Percentiles rank a stretch among this genome's conserved stretches.
These are phyloP conservation scores for Lentinula boryana DNA, from an alignment of 768 basidiomycete species.

Conservation along the genomic window DNA sequence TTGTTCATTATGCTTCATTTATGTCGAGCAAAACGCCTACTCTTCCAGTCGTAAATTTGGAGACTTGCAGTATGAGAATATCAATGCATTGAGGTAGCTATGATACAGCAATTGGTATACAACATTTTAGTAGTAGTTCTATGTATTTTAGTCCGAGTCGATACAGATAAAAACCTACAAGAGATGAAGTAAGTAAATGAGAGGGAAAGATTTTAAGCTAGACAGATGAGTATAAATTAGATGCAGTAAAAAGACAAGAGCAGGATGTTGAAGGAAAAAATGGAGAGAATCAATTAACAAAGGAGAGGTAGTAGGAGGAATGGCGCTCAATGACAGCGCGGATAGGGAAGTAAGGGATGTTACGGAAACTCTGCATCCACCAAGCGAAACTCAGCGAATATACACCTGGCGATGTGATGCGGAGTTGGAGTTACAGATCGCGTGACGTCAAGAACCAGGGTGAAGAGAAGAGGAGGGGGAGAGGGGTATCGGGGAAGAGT, in stretches of 20 bases:
- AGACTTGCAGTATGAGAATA: not conserved
- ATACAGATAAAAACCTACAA: no score
- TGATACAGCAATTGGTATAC: not conserved
- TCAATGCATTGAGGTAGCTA: not conserved
- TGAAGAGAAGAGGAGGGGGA: not conserved
- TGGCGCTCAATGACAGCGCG: not conserved
- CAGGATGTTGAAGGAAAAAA: not conserved
- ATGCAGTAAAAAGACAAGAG: not conserved
- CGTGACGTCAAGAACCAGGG: not conserved
- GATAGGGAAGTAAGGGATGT: not conserved
- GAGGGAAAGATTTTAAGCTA: not conserved
- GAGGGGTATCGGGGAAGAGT: not conserved
- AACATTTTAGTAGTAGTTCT: not conserved
- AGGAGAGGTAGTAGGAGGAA: not conserved
- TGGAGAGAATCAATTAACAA: not conserved
- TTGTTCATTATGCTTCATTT: no score
- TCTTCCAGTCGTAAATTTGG: no score
- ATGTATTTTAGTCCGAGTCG: not conserved
- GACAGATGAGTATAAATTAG: conserved; percentile 1
- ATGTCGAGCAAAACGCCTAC: no score
- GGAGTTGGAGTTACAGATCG: not conserved
- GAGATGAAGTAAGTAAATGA: not conserved
- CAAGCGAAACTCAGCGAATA: not conserved
- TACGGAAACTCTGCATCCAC: not conserved
- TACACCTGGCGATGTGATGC: not conserved